Evolutionary conservation across 2,329 filamentous ascomycete species (phyloP).

Genomic region (Oidium heveae): DNA sequence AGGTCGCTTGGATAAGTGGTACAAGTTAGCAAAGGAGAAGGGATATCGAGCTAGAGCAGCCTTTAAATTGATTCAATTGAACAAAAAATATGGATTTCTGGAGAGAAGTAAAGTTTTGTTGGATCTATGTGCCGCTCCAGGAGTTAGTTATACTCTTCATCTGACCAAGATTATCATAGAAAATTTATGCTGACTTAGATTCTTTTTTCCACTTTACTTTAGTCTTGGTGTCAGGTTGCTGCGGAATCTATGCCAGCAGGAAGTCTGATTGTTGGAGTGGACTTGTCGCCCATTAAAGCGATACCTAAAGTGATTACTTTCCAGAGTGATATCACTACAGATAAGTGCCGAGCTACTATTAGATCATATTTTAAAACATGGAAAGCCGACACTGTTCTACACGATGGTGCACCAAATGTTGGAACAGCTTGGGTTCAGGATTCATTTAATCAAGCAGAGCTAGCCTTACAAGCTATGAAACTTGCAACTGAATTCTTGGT

Average conservation of each 20-base stretch:
- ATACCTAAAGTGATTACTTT: conserved; percentile 88
- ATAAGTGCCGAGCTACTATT: conserved; percentile 81
- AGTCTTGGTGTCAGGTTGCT: conserved; percentile 92
- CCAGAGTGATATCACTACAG: conserved; percentile 92
- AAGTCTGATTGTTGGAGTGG: conserved; percentile 81
- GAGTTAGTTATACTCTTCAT: conserved; percentile 28
- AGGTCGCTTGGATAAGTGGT: conserved; percentile 96
- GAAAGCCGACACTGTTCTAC: conserved; percentile 87
- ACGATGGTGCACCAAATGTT: conserved; percentile 94
- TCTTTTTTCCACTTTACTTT: conserved; percentile 2
- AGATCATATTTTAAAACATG: conserved; percentile 76
- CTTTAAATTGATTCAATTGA: conserved; percentile 94
- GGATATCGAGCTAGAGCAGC: conserved; percentile 87
- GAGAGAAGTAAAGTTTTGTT: conserved; percentile 90
- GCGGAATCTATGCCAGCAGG: conserved; percentile 81
- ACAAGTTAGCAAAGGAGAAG: conserved; percentile 94
- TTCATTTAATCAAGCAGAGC: conserved; percentile 88
- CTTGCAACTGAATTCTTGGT: conserved; percentile 80
- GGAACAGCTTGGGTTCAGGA: conserved; percentile 97
- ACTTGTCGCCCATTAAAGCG: conserved; percentile 82
- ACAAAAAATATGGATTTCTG: conserved; percentile 97
- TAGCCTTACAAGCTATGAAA: conserved; percentile 75
- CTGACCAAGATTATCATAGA: background rate
- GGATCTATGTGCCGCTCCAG: conserved; percentile 92
- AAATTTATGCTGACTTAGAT: no score